phyloP scores from a whole-genome alignment of 768 basidiomycete genomes.

The Tricholomella constricta region DNA sequence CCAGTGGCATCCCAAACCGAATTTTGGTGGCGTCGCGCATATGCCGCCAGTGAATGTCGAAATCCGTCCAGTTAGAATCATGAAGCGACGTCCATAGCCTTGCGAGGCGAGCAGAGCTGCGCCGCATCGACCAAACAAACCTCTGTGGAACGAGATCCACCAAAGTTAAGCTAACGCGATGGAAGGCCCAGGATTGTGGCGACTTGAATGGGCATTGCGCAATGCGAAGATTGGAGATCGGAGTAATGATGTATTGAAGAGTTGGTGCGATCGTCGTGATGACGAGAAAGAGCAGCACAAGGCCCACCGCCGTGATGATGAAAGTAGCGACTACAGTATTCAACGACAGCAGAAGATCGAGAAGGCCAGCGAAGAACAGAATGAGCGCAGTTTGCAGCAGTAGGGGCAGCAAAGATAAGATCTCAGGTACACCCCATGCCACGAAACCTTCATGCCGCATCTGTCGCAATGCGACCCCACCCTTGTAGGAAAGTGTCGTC shows the following conservation, averaged over 20 bases:
- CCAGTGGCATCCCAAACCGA: not conserved
- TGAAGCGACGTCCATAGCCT: not conserved
- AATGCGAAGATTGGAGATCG: not conserved
- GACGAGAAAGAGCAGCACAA: slow-evolving; percentile 9
- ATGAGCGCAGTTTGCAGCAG: slow-evolving; percentile 23
- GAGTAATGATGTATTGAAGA: slow-evolving; percentile 9
- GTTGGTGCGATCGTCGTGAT: slow-evolving; percentile 11
- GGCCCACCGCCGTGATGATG: slow-evolving; percentile 8
- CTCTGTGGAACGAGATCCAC: not conserved
- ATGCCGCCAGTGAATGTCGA: too few species aligned
- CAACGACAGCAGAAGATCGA: slow-evolving; percentile 21
- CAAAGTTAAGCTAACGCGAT: not conserved
- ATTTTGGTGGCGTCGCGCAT: not conserved
- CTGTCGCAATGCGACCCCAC: slow-evolving; percentile 14
- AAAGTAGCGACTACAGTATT: slow-evolving; percentile 15
- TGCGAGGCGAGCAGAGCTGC: not conserved
- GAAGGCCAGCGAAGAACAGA: slow-evolving; percentile 23
- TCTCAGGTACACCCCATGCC: slow-evolving; percentile 19
- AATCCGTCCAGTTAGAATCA: not conserved
- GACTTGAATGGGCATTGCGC: slow-evolving; percentile 16
- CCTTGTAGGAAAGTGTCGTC: slow-evolving; percentile 7
- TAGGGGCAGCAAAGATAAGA: slow-evolving; percentile 19
- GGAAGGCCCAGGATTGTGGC: slow-evolving; percentile 15
- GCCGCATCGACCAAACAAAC: not conserved
- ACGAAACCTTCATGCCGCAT: slow-evolving; percentile 19